Conservation (phyloP, 106 monocot genomes). For the Acorus gramineus region DNA sequence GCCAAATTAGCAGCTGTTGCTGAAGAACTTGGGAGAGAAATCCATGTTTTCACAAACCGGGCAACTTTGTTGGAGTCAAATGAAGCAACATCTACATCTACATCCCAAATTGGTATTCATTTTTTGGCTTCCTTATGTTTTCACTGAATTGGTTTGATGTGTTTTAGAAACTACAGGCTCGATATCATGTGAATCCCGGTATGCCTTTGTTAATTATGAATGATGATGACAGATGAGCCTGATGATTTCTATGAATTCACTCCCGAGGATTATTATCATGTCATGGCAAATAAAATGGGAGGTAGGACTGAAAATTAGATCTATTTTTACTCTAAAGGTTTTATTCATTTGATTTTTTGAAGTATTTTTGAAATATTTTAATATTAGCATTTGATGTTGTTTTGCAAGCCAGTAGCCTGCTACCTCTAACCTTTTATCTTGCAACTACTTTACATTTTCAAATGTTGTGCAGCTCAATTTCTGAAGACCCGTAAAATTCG, state of each 20-base stretch:
- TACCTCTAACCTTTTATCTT: no score
- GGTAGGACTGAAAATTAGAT: constrained; percentile 24
- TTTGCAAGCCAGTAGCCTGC: background rate
- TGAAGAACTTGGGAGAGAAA: constrained; percentile 38
- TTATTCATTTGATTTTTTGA: background rate
- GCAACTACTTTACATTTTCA: no score
- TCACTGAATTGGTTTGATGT: background rate
- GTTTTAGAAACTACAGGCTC: background rate
- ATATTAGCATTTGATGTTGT: background rate
- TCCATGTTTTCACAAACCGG: constrained; percentile 31
- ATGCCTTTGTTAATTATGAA: no score
- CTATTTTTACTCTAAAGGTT: background rate
- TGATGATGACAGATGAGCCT: constrained; percentile 31
- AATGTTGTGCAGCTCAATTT: constrained; percentile 36
- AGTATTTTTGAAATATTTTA: background rate
- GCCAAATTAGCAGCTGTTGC: constrained; percentile 25
- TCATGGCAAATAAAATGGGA: constrained; percentile 54
- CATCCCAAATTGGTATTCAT: constrained; percentile 19
- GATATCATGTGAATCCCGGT: background rate
- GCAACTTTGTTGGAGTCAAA: constrained; percentile 9
- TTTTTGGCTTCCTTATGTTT: background rate
- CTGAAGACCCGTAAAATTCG: constrained; percentile 84
- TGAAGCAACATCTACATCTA: constrained; percentile 20
- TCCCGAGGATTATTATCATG: constrained; percentile 62
- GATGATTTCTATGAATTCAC: constrained; percentile 91